phyloP scores from a whole-genome alignment of 1,284 basidiomycete genomes.

The Ganoderma boninense region DNA sequence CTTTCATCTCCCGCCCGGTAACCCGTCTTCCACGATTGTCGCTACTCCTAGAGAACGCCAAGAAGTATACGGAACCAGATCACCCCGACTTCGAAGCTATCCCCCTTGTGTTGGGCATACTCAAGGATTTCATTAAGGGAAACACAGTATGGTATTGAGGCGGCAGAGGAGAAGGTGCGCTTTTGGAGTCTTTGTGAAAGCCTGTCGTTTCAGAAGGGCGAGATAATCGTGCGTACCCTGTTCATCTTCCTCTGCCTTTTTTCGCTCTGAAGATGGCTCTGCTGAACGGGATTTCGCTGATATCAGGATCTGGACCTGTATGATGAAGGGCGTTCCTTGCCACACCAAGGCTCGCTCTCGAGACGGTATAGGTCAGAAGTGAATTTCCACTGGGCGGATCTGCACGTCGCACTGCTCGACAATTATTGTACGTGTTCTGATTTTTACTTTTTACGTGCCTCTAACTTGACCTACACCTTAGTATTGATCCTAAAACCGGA shows the following conservation, averaged over 20 bases:
- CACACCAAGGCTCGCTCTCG: slow-evolving; percentile 66
- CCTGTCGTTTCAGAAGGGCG: slow-evolving; percentile 75
- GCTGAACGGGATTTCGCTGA: neutral
- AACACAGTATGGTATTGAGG: slow-evolving; percentile 85
- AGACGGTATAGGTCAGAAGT: slow-evolving; percentile 64
- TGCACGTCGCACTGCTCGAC: slow-evolving; percentile 75
- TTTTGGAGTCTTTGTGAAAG: slow-evolving; percentile 82
- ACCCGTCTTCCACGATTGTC: slow-evolving; percentile 82
- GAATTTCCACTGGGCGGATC: slow-evolving; percentile 71
- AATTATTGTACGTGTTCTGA: slow-evolving; percentile 66
- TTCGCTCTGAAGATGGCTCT: neutral
- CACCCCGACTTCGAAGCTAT: slow-evolving; percentile 77
- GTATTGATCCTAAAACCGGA: slow-evolving; percentile 69
- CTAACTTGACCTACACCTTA: slow-evolving; percentile 34
- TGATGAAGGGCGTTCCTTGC: slow-evolving; percentile 73
- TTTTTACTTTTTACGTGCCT: neutral
- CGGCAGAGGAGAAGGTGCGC: slow-evolving; percentile 85
- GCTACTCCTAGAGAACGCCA: slow-evolving; percentile 74
- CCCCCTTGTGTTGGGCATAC: slow-evolving; percentile 67
- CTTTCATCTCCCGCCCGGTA: slow-evolving; percentile 83
- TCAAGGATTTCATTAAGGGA: slow-evolving; percentile 75
- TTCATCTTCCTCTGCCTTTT: neutral
- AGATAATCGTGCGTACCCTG: slow-evolving; percentile 68
- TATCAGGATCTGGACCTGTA: slow-evolving; percentile 80
- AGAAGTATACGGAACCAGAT: slow-evolving; percentile 67